Evolutionary conservation across 1,284 basidiomycete species (phyloP).

Genomic region (Salmacisia buchloeana): DNA sequence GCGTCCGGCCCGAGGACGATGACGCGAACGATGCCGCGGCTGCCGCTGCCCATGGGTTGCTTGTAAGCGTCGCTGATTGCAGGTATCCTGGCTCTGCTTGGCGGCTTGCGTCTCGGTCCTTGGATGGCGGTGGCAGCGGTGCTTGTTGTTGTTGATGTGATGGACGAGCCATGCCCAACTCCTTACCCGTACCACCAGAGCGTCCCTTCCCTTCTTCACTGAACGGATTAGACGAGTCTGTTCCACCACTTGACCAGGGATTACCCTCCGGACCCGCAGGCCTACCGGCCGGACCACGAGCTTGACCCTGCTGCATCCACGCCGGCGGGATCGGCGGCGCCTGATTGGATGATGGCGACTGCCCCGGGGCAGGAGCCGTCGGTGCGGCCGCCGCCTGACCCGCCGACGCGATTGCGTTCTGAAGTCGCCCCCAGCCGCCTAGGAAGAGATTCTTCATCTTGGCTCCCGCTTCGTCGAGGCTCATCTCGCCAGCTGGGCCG

Average conservation of each 20-base stretch:
- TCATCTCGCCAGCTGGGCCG: neutral
- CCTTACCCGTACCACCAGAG: neutral
- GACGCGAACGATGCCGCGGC: neutral
- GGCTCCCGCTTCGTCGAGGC: slow-evolving; percentile 9
- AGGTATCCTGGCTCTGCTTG: neutral
- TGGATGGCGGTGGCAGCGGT: neutral
- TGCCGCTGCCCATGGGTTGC: neutral
- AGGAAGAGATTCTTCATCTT: slow-evolving; percentile 12
- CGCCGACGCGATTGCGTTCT: slow-evolving; percentile 10
- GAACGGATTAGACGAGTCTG: too few species aligned
- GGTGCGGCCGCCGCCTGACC: neutral
- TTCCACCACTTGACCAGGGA: neutral
- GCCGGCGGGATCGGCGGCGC: neutral
- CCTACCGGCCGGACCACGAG: neutral
- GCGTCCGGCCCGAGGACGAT: neutral
- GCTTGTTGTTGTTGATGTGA: neutral
- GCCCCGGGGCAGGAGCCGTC: neutral
- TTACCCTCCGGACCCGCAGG: neutral
- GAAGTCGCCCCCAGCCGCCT: slow-evolving; percentile 7
- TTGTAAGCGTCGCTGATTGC: neutral
- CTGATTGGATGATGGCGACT: neutral
- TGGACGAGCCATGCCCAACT: too few species aligned
- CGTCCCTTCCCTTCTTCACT: too few species aligned
- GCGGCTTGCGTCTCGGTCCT: neutral
- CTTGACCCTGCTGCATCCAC: neutral